A percentile compares a stretch with the other conserved stretches of the same genome.
Evolutionary conservation across 2,329 filamentous ascomycete species (phyloP).

Genomic region (Drechslerella dactyloides): DNA sequence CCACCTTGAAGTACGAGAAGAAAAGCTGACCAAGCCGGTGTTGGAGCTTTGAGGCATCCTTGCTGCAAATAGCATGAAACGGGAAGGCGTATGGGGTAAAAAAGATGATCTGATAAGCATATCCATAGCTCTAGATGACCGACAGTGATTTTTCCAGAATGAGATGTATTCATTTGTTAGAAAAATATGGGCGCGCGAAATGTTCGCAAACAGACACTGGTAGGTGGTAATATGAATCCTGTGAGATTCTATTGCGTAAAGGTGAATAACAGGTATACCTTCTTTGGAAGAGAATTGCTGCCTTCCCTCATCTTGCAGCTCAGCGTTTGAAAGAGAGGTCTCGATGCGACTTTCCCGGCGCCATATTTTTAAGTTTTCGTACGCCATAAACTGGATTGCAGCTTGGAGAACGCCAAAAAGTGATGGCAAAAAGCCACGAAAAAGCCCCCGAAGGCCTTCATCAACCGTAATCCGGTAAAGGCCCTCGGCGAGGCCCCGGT

Average conservation of each 20-base stretch:
- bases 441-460: constrained; percentile 82
- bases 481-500: constrained; percentile 77
- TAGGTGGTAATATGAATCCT: too few species aligned
- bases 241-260: too few species aligned
- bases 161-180: not conserved
- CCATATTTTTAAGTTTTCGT: constrained; percentile 72
- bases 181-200: too few species aligned
- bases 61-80: constrained; percentile 45
- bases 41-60: constrained; percentile 41
- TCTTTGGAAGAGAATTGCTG: constrained; percentile 29
- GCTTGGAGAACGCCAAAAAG: constrained; percentile 88
- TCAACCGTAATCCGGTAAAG: constrained; percentile 69
- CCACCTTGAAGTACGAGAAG: constrained; percentile 7
- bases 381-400: constrained; percentile 93
- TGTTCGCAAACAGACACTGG: too few species aligned
- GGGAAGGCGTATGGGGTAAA: constrained; percentile 45
- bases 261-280: constrained; percentile 28
- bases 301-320: constrained; percentile 6
- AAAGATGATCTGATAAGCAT: constrained; percentile 41
- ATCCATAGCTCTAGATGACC: constrained; percentile 23
- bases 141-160: constrained; percentile 8
- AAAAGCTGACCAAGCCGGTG: constrained; percentile 18
- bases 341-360: constrained; percentile 39
- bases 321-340: constrained; percentile 12
- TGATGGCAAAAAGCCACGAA: constrained; percentile 81